These are phyloP conservation scores for Puccinia horiana DNA, from an alignment of 1,284 basidiomycete species.

Conservation along the genomic window DNA sequence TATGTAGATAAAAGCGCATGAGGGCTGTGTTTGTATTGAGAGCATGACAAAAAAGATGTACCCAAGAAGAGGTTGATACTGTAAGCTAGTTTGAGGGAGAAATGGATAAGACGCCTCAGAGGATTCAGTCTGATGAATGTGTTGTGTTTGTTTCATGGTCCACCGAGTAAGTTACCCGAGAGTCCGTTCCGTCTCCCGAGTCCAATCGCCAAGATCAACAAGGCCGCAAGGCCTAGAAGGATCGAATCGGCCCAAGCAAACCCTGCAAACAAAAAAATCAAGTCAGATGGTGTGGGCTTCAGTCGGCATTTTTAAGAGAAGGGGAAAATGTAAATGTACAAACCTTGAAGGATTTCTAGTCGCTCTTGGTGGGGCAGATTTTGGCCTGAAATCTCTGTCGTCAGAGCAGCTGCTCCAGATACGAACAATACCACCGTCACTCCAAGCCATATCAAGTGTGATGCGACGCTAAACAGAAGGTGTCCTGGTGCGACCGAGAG, in stretches of 20 bases:
- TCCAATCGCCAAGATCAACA: constrained; percentile 20
- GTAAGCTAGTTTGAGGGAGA: background rate
- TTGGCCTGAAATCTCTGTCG: constrained; percentile 19
- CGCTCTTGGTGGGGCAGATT: constrained; percentile 26
- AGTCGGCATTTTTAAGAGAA: background rate
- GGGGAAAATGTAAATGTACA: background rate
- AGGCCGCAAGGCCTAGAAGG: constrained; percentile 14
- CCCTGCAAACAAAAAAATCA: background rate
- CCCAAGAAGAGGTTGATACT: background rate
- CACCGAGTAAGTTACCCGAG: constrained; percentile 23
- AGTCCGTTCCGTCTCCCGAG: constrained; percentile 36
- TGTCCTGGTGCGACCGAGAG: constrained; percentile 14
- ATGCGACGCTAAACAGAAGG: constrained; percentile 28
- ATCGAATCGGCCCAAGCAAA: constrained; percentile 47
- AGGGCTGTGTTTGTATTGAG: background rate
- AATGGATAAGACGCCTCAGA: background rate
- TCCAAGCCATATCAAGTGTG: constrained; percentile 28
- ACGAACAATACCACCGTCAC: constrained; percentile 40
- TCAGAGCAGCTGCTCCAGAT: constrained; percentile 37
- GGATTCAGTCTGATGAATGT: background rate
- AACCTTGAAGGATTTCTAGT: constrained; percentile 37
- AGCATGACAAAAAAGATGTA: background rate
- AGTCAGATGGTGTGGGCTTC: background rate
- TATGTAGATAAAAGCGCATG: too few species aligned
- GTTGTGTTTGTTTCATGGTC: background rate